Percentiles rank a stretch among this genome's conserved stretches.
phyloP scores from a whole-genome alignment of 2,329 filamentous ascomycete species.

The Aspergillus felis region DNA sequence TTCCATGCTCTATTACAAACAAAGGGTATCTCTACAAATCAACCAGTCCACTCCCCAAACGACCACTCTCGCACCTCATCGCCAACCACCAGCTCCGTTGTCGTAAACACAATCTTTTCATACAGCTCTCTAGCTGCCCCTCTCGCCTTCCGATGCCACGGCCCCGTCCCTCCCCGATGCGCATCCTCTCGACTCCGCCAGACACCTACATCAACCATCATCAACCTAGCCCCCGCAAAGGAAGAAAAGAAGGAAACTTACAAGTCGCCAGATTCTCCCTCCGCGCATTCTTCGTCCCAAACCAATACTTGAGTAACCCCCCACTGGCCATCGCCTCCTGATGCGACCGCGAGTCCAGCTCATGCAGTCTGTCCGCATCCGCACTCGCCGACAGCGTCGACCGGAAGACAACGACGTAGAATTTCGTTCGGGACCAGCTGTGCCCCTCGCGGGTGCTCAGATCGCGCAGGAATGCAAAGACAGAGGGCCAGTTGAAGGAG shows the following conservation, averaged over 20 bases:
- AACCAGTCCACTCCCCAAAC: constrained; percentile 53
- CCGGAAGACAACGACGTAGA: constrained; percentile 83
- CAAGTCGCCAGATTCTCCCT: constrained; percentile 79
- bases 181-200: constrained; percentile 58
- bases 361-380: constrained; percentile 64
- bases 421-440: constrained; percentile 59
- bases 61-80: constrained; percentile 64
- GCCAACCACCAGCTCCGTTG: constrained; percentile 60
- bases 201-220: constrained; percentile 54
- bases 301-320: constrained; percentile 92
- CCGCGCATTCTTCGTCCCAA: constrained; percentile 66
- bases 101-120: constrained; percentile 65
- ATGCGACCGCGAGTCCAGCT: constrained; percentile 74
- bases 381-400: constrained; percentile 66
- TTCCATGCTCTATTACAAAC: not conserved
- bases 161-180: constrained; percentile 56
- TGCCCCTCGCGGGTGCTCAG: constrained; percentile 49
- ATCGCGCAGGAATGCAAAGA: constrained; percentile 53
- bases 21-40: not conserved
- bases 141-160: constrained; percentile 54
- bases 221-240: not conserved
- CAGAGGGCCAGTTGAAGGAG: constrained; percentile 74
- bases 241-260: constrained; percentile 31
- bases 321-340: constrained; percentile 74
- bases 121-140: constrained; percentile 47